Conservation (phyloP, 139 green algal species). For the Parachlorella kessleri region DNA sequence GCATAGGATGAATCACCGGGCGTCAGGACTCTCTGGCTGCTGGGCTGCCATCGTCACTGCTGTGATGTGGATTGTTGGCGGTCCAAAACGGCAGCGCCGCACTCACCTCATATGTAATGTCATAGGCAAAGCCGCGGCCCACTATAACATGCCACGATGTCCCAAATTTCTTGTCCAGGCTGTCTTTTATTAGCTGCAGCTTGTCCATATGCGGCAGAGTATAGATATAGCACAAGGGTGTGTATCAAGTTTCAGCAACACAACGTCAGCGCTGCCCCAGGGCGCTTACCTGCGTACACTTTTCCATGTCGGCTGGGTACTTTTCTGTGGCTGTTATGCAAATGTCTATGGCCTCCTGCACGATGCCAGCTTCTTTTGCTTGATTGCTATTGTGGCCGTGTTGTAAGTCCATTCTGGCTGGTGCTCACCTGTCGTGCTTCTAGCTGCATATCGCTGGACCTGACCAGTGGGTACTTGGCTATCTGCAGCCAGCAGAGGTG, state of each 20-base stretch:
- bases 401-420: too few relatives aligned
- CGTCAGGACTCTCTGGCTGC: too few relatives aligned
- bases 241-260: too few relatives aligned
- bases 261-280: too few relatives aligned
- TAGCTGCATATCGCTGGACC: constrained; percentile 75
- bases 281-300: constrained; percentile 83
- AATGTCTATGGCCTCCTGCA: constrained; percentile 79
- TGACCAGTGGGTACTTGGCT: constrained; percentile 84
- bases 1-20: too few relatives aligned
- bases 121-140: constrained; percentile 82
- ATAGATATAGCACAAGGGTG: too few relatives aligned
- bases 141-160: constrained; percentile 88
- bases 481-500: constrained; percentile 16
- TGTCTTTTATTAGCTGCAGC: background rate
- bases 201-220: too few relatives aligned
- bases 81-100: too few relatives aligned
- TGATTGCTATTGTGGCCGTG: too few relatives aligned
- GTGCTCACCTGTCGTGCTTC: background rate
- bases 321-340: constrained; percentile 85
- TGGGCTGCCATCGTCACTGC: too few relatives aligned
- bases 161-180: constrained; percentile 94
- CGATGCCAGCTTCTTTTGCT: too few relatives aligned
- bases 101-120: constrained; percentile 86
- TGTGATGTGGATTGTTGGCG: too few relatives aligned
- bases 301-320: constrained; percentile 71